Percentiles rank a stretch among this genome's conserved stretches.
These are phyloP conservation scores for Eucalyptus pumila DNA, from an alignment of 345 rosid genomes.

Conservation along the genomic window DNA sequence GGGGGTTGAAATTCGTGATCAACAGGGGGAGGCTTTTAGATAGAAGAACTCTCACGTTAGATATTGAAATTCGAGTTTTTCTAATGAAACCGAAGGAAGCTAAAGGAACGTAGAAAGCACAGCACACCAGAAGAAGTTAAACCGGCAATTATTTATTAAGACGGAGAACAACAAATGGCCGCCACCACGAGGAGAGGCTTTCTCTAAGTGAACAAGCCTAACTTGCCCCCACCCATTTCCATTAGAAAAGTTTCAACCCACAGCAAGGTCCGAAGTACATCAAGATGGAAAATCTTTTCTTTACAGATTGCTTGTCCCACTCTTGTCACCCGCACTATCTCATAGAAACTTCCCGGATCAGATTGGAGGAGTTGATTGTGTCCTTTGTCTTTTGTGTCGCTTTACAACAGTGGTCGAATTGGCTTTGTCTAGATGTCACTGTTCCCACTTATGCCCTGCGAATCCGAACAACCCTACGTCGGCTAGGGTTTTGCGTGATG, in stretches of 20 bases:
- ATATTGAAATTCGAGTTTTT: neutral
- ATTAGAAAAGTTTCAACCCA: neutral
- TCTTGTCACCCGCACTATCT: neutral
- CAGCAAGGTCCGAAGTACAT: neutral
- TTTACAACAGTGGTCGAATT: neutral
- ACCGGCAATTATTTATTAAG: neutral
- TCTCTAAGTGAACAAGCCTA: neutral
- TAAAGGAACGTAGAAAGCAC: neutral
- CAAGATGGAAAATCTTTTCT: neutral
- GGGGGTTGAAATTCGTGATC: neutral
- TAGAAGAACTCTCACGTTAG: neutral
- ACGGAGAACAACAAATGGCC: neutral
- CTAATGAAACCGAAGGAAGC: neutral
- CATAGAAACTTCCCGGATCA: neutral
- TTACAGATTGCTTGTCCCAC: neutral
- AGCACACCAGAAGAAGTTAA: neutral
- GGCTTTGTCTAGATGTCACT: neutral
- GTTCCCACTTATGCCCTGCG: neutral
- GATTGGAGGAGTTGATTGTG: neutral
- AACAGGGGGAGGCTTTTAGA: neutral
- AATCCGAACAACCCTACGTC: neutral
- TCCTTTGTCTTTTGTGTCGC: neutral
- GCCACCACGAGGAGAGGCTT: neutral
- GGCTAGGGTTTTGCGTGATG: neutral
- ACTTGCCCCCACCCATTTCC: neutral